Evolutionary conservation across 2,329 filamentous ascomycete species (phyloP).

Genomic region (Colletotrichum aenigma): DNA sequence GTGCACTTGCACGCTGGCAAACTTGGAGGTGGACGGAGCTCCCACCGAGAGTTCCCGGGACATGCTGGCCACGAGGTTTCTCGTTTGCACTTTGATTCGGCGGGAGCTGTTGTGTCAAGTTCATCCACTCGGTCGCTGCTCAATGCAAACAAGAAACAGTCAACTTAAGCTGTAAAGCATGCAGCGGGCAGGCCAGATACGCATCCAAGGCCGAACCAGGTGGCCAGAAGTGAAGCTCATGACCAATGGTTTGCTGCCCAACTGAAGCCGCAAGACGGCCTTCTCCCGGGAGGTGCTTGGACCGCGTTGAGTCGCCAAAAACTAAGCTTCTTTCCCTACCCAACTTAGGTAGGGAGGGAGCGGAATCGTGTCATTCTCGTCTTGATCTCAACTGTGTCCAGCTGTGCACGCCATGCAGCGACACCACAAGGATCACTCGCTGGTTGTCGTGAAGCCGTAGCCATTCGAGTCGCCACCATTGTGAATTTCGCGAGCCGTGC

Average conservation of each 20-base stretch:
- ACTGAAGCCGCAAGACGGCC: not conserved
- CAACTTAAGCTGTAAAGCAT: not conserved
- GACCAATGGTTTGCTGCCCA: conserved; percentile 2
- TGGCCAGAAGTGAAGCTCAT: not conserved
- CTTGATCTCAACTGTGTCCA: not conserved
- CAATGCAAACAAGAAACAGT: conserved; percentile 8
- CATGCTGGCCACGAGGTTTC: not conserved
- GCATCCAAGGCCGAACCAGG: not conserved
- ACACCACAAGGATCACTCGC: conserved; percentile 1
- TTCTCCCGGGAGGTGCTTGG: not conserved
- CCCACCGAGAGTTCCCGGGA: not conserved
- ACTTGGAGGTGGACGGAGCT: not conserved
- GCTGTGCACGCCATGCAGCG: conserved; percentile 14
- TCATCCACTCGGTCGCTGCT: conserved; percentile 12
- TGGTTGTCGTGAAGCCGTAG: not conserved
- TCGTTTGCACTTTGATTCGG: conserved; percentile 15
- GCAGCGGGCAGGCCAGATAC: not conserved
- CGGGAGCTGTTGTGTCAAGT: conserved; percentile 15
- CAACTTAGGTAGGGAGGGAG: not conserved
- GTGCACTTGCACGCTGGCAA: not conserved
- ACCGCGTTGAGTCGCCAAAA: not conserved
- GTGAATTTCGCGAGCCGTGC: not conserved
- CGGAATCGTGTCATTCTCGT: not conserved
- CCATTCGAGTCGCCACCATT: not conserved
- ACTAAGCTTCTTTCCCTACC: conserved; percentile 10